A percentile compares a stretch with the other conserved stretches of the same genome.
These are phyloP conservation scores for Claviceps monticola DNA, from an alignment of 2,329 filamentous ascomycete species.

Conservation along the genomic window DNA sequence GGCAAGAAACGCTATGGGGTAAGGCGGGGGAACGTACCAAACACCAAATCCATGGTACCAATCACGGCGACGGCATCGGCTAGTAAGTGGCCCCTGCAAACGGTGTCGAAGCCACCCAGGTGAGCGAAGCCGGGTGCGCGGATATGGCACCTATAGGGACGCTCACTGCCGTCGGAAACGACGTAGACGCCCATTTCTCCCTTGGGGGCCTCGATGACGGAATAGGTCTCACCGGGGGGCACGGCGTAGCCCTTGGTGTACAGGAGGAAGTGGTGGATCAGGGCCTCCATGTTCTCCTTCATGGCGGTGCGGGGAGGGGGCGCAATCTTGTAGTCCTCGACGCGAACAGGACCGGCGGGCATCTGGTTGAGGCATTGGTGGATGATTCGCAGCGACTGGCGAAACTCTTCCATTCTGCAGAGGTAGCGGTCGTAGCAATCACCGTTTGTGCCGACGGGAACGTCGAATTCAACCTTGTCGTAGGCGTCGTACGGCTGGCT, in stretches of 20 bases:
- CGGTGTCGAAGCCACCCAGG: slow-evolving; percentile 84
- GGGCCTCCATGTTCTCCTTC: slow-evolving; percentile 99
- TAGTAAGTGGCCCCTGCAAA: slow-evolving; percentile 81
- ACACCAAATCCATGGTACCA: slow-evolving; percentile 78
- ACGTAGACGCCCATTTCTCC: slow-evolving; percentile 98
- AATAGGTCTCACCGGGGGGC: slow-evolving; percentile 95
- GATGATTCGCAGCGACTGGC: slow-evolving; percentile 94
- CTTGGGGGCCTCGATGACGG: slow-evolving; percentile 97
- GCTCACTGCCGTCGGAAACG: slow-evolving; percentile 89
- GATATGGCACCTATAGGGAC: slow-evolving; percentile 96
- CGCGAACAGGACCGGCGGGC: slow-evolving; percentile 82
- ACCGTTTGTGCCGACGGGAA: slow-evolving; percentile 89
- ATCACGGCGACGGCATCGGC: slow-evolving; percentile 97
- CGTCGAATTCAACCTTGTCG: slow-evolving; percentile 94
- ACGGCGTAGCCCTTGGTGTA: slow-evolving; percentile 98
- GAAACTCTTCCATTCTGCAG: slow-evolving; percentile 99
- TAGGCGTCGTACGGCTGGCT: slow-evolving; percentile 96
- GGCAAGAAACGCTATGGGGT: no score
- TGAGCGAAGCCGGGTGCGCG: slow-evolving; percentile 94
- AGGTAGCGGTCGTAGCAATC: slow-evolving; percentile 99
- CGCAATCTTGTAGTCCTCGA: slow-evolving; percentile 97
- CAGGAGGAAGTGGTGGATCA: slow-evolving; percentile 97
- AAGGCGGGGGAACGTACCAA: slow-evolving; percentile 42
- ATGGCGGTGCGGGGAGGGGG: slow-evolving; percentile 93
- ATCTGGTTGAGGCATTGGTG: slow-evolving; percentile 99